Percentiles rank a stretch among this genome's conserved stretches.
Conservation (phyloP, 2,329 filamentous ascomycete species). For the Calonectria henricotiae region DNA sequence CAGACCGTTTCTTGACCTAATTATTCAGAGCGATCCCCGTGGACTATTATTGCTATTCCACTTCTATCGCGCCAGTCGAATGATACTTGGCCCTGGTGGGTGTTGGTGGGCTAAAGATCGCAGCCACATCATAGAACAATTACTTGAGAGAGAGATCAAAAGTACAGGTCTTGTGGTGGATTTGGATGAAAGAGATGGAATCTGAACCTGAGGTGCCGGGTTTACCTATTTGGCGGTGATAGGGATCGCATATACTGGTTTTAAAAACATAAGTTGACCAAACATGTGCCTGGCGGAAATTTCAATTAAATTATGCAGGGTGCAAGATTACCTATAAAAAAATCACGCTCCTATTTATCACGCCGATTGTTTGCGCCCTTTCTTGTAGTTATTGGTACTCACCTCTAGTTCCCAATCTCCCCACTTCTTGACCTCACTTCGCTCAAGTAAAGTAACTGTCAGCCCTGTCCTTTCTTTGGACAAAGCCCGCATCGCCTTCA, state of each 20-base stretch:
- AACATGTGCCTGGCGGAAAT: too few species aligned
- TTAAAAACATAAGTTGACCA: too few species aligned
- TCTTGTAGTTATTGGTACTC: background rate
- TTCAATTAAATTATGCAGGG: background rate
- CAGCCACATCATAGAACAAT: background rate
- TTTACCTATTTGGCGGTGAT: background rate
- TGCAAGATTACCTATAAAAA: too few species aligned
- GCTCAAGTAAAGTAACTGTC: conserved; percentile 5
- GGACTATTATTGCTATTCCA: conserved; percentile 11
- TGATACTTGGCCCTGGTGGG: background rate
- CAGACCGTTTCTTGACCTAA: conserved; percentile 18
- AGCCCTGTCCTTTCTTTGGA: conserved; percentile 31
- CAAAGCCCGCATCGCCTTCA: conserved; percentile 41
- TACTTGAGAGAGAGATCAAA: background rate
- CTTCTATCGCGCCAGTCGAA: conserved; percentile 15
- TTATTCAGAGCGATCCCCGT: background rate
- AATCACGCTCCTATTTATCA: background rate
- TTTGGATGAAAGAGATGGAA: background rate
- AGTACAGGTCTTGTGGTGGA: background rate
- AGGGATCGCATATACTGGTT: too few species aligned
- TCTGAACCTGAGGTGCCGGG: background rate
- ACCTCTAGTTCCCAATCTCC: conserved; percentile 38
- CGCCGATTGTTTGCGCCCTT: conserved; percentile 16
- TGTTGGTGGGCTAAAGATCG: conserved; percentile 25
- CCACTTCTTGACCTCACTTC: conserved; percentile 30